Percentiles rank a stretch among this genome's conserved stretches.
These are phyloP conservation scores for Discostella stelligeroides DNA, from an alignment of 108 stramenopile genomes.

Conservation along the genomic window DNA sequence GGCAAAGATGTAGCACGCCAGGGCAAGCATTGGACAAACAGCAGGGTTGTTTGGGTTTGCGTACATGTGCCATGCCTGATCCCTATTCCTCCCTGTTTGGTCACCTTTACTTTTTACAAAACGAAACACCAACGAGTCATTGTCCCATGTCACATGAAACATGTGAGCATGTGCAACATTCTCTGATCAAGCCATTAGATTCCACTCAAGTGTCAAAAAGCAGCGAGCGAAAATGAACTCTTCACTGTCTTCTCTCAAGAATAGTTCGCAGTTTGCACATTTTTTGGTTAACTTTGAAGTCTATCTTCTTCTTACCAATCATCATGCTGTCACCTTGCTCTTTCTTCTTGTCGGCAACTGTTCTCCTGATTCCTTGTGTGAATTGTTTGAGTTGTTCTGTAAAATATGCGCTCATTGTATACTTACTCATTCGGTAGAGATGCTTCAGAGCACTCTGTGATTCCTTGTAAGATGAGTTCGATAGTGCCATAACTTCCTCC, in stretches of 20 bases:
- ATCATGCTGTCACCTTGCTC: background rate
- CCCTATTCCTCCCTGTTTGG: slow-evolving; percentile 1
- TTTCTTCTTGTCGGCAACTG: slow-evolving; percentile 1
- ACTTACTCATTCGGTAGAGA: background rate
- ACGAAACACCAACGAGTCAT: slow-evolving; percentile 20
- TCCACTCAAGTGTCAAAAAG: slow-evolving; percentile 26
- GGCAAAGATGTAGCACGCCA: slow-evolving; percentile 8
- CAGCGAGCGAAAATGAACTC: slow-evolving; percentile 16
- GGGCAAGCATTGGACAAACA: slow-evolving; percentile 17
- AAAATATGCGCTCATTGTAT: background rate
- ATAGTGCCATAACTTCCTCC: background rate
- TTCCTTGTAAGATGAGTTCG: background rate
- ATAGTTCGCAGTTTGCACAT: slow-evolving; percentile 9
- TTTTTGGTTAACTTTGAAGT: slow-evolving; percentile 5
- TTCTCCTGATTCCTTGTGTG: background rate
- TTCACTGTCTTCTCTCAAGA: background rate
- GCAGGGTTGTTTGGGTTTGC: slow-evolving; percentile 13
- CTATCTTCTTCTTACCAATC: slow-evolving; percentile 13
- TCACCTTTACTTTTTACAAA: slow-evolving; percentile 25
- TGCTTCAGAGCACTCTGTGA: slow-evolving; percentile 1
- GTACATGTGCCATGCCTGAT: slow-evolving; percentile 19
- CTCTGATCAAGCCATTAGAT: slow-evolving; percentile 18
- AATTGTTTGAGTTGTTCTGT: background rate
- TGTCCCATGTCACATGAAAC: slow-evolving; percentile 1
- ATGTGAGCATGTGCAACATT: too few relatives aligned